Evolutionary conservation across 495 filamentous ascomycete species (phyloP), one percentile per base, ranked within the genome.

Genomic region (Paragyromitra xinjiangensis): DNA sequence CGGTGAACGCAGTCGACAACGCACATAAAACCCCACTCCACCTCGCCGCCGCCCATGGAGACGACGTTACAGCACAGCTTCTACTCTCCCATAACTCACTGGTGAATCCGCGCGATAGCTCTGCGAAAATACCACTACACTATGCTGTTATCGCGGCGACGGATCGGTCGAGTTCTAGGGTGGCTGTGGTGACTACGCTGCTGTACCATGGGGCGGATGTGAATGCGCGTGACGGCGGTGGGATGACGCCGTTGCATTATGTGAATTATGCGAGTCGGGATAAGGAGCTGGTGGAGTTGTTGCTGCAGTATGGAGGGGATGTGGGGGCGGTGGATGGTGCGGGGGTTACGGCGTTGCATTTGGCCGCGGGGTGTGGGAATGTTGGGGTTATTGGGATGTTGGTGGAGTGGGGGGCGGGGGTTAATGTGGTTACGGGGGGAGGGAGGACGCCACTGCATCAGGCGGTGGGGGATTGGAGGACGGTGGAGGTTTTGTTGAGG

Each of bases 161-260:
- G 34, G 5, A 6, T 1, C 19, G 3, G 37, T 6, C 14, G 2
- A 1, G 16, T 51, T 63, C 59, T 14, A 22, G 34, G n/a, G 19
- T 22, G 12, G 39, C 44, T 6, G 19, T 19, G 0, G 66, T 59
- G 22, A 12, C 6, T 2, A 7, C 8, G 8, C 2, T 70, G 40
- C 16, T 70, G 24, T 1, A 2, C 1, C 88, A 91, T 63, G 87
- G 84, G 6, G 83, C 86, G 4, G 87, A 92, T 78, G 86, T 88
- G 0, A 88, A 93, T 77, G 84, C 83, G 16, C 84, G 91, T 11
- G 92, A 94, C 76, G 89, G 90, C 71, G 92, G 90, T n/a, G 92
- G 92, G 16, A 85, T 91, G 19, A 92, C 91, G 4, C 91, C 92
- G 5, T 84, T 94, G 8, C 93, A 95, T 72, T 84, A 94, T 4